A percentile compares a stretch with the other conserved stretches of the same genome.
These are phyloP conservation scores for Dictyostelium discoideum DNA, from an alignment of 78 protist species.

Conservation along the genomic window DNA sequence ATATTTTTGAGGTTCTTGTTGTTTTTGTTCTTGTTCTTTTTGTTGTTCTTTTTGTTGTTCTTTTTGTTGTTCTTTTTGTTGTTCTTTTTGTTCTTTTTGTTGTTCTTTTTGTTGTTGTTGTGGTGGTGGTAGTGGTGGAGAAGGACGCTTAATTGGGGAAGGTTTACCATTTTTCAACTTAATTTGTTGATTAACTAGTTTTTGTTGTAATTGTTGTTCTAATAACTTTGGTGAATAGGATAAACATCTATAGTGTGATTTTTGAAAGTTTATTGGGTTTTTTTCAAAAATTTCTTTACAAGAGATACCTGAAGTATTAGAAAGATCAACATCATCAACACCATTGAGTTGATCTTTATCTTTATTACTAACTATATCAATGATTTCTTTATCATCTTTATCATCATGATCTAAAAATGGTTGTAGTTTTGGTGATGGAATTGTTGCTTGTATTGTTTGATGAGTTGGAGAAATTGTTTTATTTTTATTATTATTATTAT, in stretches of 20 bases:
- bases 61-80: not conserved
- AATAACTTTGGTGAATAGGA: constrained; percentile 49
- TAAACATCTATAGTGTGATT: constrained; percentile 46
- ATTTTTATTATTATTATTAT: too few species aligned
- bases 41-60: not conserved
- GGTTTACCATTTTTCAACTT: not conserved
- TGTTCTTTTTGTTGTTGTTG: not conserved
- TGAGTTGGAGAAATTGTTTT: not conserved
- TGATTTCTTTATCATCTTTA: not conserved
- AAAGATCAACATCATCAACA: not conserved
- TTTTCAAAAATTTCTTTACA: not conserved
- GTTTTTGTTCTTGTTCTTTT: not conserved
- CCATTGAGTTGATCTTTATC: not conserved
- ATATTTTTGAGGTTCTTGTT: not conserved
- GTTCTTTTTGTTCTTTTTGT: not conserved
- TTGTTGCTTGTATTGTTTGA: not conserved
- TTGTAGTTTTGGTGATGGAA: not conserved
- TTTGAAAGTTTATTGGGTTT: constrained; percentile 22
- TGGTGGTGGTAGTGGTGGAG: not conserved
- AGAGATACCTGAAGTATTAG: not conserved
- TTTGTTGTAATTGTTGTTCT: constrained; percentile 12
- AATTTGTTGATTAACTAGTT: not conserved
- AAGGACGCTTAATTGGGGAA: not conserved
- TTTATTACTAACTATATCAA: not conserved
- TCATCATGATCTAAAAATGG: not conserved